Evolutionary conservation across 2,329 filamentous ascomycete species (phyloP), one percentile per base, ranked within the genome.

Genomic region (Epichloe glyceriae): DNA sequence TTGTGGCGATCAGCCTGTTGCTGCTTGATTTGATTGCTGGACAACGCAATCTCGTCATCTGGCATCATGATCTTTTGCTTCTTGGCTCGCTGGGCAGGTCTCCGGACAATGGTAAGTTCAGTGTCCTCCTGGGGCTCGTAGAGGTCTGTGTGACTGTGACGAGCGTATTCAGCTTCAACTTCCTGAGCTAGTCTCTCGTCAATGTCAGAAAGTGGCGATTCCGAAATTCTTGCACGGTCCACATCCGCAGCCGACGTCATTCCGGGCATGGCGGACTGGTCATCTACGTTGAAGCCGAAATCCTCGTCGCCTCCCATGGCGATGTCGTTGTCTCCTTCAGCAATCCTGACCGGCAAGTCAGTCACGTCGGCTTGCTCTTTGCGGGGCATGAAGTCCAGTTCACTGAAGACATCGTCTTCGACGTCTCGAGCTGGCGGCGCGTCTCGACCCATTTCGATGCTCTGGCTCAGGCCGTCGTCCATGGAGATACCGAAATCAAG

Each of bases 391-490:
- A 80, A 68, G 56, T 83, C 80, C 38, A 83, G 61, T 52, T 87
- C 83, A 55, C 77, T 78, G 53, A 83, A 70, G 49, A 90, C 79
- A 56, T 86, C 82, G 39, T 87, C 83, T 56, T 87, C 86, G 19
- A 83, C 69, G 2, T 80, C 73, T 44, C 79, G 75, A 22, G 84
- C 74, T 15, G 79, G 74, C 4, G 86, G 83, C 19, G 86, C 90
- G 58, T 95, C 85, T 82, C 91, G 86, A 62, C 91, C 93, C 59
- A 88, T 76, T 82, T 98, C 93, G 52, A 96, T 83, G 61, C 83
- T 93, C 53, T 70, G 70, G 53, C 79, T 77, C 19, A 69, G 77
- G 35, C 77, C 80, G 54, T 88, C 77, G 57, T 88, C 84, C 35
- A 88, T 72, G 57, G 82, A 83, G 54, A 93, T 74, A 58, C 85